A percentile compares a stretch with the other conserved stretches of the same genome.
These are phyloP conservation scores for Olyra latifolia DNA, from an alignment of 176 grass and related monocot species.

Conservation along the genomic window DNA sequence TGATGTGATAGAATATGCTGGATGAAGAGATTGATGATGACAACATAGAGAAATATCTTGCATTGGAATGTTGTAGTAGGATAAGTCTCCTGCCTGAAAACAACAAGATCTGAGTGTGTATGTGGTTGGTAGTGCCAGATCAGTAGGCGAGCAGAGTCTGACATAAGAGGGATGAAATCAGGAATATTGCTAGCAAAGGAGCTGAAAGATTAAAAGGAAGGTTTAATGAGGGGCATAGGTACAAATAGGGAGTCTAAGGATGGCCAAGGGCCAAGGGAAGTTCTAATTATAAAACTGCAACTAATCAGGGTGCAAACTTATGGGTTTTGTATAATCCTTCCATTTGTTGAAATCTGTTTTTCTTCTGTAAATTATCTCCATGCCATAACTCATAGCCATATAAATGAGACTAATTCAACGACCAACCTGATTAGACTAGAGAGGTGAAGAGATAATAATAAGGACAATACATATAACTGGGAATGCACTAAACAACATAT, in stretches of 20 bases:
- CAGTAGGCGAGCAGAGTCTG: background rate
- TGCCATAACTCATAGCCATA: background rate
- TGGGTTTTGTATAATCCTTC: no score
- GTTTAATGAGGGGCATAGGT: background rate
- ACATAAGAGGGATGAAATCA: background rate
- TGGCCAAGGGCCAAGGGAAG: background rate
- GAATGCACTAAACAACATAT: background rate
- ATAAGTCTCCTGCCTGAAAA: background rate
- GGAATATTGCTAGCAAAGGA: background rate
- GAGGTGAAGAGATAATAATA: no score
- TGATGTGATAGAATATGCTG: background rate
- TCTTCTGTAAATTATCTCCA: no score
- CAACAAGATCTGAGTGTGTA: background rate
- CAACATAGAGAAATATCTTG: background rate
- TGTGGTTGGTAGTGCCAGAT: background rate
- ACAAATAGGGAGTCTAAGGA: background rate
- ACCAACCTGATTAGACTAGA: background rate
- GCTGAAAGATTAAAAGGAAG: background rate
- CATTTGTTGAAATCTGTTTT: no score
- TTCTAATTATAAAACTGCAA: background rate
- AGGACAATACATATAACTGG: background rate
- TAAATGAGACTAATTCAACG: slow-evolving; percentile 2
- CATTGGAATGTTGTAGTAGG: slow-evolving; percentile 8
- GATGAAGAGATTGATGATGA: background rate
- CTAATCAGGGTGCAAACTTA: no score